These are phyloP conservation scores for Lasiodiplodia hormozganensis DNA, from an alignment of 2,329 filamentous ascomycete species.

Conservation along the genomic window DNA sequence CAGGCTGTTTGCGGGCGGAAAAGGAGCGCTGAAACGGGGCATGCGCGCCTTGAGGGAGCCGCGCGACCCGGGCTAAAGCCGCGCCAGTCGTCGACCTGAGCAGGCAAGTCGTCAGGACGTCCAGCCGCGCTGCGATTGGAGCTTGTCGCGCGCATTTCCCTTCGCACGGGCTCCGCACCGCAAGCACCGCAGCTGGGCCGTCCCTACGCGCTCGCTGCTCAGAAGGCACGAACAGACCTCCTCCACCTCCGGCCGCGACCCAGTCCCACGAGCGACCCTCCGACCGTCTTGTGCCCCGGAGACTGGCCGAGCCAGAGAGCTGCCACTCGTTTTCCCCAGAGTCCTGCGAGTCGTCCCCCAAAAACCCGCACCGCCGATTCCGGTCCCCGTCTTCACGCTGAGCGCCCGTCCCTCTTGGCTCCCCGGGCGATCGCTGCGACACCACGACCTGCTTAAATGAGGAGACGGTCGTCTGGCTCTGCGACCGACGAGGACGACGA, in stretches of 20 bases:
- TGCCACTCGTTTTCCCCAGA: slow-evolving; percentile 25
- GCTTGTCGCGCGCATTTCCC: slow-evolving; percentile 22
- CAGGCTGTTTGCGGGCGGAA: slow-evolving; percentile 23
- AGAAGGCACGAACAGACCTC: slow-evolving; percentile 27
- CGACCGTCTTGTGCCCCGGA: slow-evolving; percentile 15
- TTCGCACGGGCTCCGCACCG: slow-evolving; percentile 20
- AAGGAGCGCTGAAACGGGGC: slow-evolving; percentile 24
- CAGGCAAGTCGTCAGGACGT: slow-evolving; percentile 12
- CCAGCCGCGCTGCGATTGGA: slow-evolving; percentile 5
- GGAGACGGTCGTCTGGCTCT: slow-evolving; percentile 49
- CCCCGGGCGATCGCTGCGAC: slow-evolving; percentile 25
- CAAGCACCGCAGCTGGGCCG: slow-evolving; percentile 22
- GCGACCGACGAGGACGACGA: slow-evolving; percentile 48
- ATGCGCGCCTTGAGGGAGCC: neutral
- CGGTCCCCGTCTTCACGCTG: slow-evolving; percentile 18
- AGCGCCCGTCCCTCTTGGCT: slow-evolving; percentile 27
- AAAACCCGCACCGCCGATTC: neutral
- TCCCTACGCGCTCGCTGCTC: slow-evolving; percentile 21
- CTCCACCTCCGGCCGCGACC: slow-evolving; percentile 16
- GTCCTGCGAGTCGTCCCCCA: neutral
- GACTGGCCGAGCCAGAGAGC: slow-evolving; percentile 11
- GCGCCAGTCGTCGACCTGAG: neutral
- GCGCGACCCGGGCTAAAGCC: slow-evolving; percentile 3
- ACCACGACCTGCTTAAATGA: slow-evolving; percentile 39
- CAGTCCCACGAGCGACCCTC: slow-evolving; percentile 23